Base-by-base conservation (phyloP, 2,329 filamentous ascomycete genomes). In the Colletotrichum tamarilloi region DNA sequence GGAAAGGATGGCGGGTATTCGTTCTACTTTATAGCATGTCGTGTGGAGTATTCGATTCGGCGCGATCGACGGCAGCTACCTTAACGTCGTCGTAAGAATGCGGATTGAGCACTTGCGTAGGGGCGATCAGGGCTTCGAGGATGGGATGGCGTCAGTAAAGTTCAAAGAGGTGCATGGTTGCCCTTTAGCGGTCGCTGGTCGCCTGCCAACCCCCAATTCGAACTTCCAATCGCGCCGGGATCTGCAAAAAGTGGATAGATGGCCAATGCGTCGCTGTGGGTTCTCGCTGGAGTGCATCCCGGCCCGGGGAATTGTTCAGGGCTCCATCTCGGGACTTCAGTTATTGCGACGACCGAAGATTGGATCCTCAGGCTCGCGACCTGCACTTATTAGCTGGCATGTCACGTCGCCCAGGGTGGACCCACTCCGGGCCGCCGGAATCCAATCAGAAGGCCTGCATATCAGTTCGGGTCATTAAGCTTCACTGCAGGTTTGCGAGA, bases 121-220 rank as follows among this genome's bases (percentile, higher is more conserved):
- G 55, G 55, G 56, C 62, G 67, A 73, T 71, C 71, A 62, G 52
- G 56, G 46, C 71, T 62, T 66, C 56, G 14, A 35, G 52, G 52
- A 22, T 65, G 46, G 67, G 59, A 71, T 73, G 67, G 71, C 71
- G 67, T 73, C 67, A 71, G 68, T 30, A 57, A 38, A 35, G 66
- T 67, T 26, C 46, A 30, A 28, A 70, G 67, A 49, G 55, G 70
- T 73, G 71, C 67, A 73, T 62, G 62, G 16, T 62, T 58, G 30
- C 59, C 35, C 55, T 64, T 46, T 28, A 35, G 60, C 62, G 32
- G 28, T 63, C 46, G 46, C 62, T 8, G 62, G 62, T 65, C 62
- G 52, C 52, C 52, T 24, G 11, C 62, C 49, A 57, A 46, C 62
- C 52, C 42, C 49, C 62, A 64, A 49, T 49, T 49, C 42, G 42